These are phyloP conservation scores for Urochloa ruziziensis DNA, from an alignment of 176 grass and related monocot genomes.

Conservation along the genomic window DNA sequence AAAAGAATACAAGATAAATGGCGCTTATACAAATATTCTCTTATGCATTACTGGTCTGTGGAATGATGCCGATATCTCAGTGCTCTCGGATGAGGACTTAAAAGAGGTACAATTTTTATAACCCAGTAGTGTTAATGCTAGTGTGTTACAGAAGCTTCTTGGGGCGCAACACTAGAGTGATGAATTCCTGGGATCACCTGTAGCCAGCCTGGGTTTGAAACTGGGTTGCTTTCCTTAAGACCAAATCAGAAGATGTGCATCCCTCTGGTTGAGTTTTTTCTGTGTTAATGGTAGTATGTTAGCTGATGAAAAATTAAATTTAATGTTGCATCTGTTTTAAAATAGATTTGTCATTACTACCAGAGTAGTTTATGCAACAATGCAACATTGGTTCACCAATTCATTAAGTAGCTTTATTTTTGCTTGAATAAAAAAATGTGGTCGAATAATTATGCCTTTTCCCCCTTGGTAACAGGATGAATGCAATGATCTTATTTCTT, in stretches of 20 bases:
- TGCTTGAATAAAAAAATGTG: background rate
- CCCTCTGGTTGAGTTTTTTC: background rate
- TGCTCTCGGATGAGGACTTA: conserved; percentile 70
- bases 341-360: background rate
- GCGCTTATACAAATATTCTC: conserved; percentile 54
- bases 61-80: conserved; percentile 54
- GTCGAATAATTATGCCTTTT: conserved; percentile 15
- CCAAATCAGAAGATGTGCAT: background rate
- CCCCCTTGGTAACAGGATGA: conserved; percentile 66
- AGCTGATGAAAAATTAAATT: background rate
- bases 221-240: background rate
- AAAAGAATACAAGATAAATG: conserved; percentile 65
- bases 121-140: conserved; percentile 11
- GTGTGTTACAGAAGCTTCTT: background rate
- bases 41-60: conserved; percentile 54
- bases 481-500: conserved; percentile 55
- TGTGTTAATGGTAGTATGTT: background rate
- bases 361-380: background rate
- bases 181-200: background rate
- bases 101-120: conserved; percentile 57
- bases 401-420: background rate
- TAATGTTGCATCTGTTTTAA: background rate
- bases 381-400: conserved; percentile 1
- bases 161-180: background rate
- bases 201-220: background rate